Evolutionary conservation across 2,329 filamentous ascomycete species (phyloP), one percentile per base, ranked within the genome.

Genomic region (Nigrograna mackinnonii): DNA sequence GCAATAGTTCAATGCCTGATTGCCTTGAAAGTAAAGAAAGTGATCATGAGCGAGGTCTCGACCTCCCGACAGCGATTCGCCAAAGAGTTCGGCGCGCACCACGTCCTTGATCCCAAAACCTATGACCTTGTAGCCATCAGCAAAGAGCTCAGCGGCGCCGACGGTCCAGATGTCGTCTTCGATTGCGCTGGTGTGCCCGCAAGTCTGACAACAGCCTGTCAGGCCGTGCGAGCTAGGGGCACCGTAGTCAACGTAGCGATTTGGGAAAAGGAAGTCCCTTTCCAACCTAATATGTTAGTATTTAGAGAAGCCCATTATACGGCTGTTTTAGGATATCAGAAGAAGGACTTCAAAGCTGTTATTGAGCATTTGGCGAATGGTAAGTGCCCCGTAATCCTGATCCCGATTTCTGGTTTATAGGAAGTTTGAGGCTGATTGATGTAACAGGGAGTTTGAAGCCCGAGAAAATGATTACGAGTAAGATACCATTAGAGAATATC

Each of bases 191-290:
- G 83, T 5, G 79, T 84, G 16, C 72, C 77, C n/a, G 69, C 69
- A 1, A 78, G 62, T 39, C 40, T 68, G 7, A 54, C 42, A 13
- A 67, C 70, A 46, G 51, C 80, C 65, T 52, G 79, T 30, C 62
- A 72, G 16, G 72, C 77, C 0, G 75, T 82, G 3, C 70, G 74
- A 36, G 70, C 74, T 0, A 70, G 77, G 24, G 83, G 82, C 0
- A 79, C 78, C 0, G 72, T 86, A 0, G 74, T 86, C 2, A 86
- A 86, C 46, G 75, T 86, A n/a, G 80, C 83, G 0, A 79, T 86
- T 3, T 85, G 80, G 80, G 80, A 83, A 54, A 79, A 74, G 39
- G 68, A 69, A 5, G 71, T 82, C 4, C 70, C 72, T 0, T 75
- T 84, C 38, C 68, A 78, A 22, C 74, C 78, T 1, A 82, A 81